Evolutionary conservation across 306 rosid species (phyloP), one percentile per base, ranked within the genome.

Genomic region (Vigna unguiculata): DNA sequence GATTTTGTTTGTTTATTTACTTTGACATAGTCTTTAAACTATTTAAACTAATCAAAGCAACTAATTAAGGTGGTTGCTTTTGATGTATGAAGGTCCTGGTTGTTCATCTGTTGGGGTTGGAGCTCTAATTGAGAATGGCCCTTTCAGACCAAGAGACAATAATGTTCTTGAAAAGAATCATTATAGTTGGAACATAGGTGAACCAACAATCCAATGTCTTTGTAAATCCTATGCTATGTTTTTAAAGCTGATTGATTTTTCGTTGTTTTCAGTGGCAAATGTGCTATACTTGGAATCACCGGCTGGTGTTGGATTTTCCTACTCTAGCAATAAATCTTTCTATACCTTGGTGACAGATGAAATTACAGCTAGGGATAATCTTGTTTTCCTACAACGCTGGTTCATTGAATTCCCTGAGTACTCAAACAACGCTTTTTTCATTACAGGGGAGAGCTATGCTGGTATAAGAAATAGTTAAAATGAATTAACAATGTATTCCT

Each of bases 261-360:
- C 45, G 10, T 47, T 69, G 61, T 20, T 45, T 48, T 2, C 72
- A 91, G 96, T 21, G 76, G 96, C 90, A 48, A 91, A 89, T 49
- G 47, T 91, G 74, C n/a, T 91, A 6, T 87, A 91, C 55, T 45
- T 89, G 84, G 96, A 91, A 28, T 83, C 93, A 25, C 91, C 93
- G 0, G 96, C 91, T 6, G 91, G 93, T 58, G 96, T 91, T 84
- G 93, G 96, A 46, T 91, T 91, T 86, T 89, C 96, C 13, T 91
- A 85, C 84, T 87, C 93, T 15, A 28, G 52, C 20, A 85, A 89
- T 41, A 21, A 67, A 53, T 75, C 93, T 8, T 89, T 87, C 86
- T 91, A 91, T 38, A 47, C 2, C 2, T 71, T 32, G 0, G 84
- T 77, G 16, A 83, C 81, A 9, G 90, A 91, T 45, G 85, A 74